Evolutionary conservation across 768 basidiomycete genomes (phyloP), one percentile per base, ranked within the genome.

Genomic region (Strobilomyces echinocephalus): DNA sequence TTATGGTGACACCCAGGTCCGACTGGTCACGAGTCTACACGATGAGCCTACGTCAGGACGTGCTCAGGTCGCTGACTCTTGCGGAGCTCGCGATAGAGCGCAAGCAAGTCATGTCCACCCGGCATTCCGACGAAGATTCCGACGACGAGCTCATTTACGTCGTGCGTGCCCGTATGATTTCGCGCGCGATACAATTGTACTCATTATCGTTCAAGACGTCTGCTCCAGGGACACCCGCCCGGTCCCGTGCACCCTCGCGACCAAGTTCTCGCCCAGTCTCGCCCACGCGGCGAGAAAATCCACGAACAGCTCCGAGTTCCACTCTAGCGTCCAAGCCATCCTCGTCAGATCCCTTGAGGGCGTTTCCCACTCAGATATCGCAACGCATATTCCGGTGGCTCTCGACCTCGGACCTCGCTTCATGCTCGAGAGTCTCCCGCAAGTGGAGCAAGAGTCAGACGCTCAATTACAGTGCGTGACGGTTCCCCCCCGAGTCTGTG

Each of bases 361-460:
- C 72, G 2, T 78, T 97, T 42, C 88, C 91, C 2, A 94, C 91
- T 8, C 87, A 92, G 59, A 63, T 94, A 18, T 85, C 85, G 1
- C 91, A 95, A 62, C 75, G 80, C 16, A 83, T 95, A 53, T 93
- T 95, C 63, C 68, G 78, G 1, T 69, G 71, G 48, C 73, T 97
- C 7, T 69, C 79, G 12, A 72, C 87, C 28, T 70, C 70, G 53
- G 84, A 91, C 51, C 79, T 95, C 36, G 85, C 88, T 5, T 77
- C 80, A 50, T 94, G 91, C 63, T 80, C 91, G 21, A 70, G 85
- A 33, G 91, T 95, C 5, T 91, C 82, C 44, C 85, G 80, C 69
- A 88, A 91, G 71, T 97, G 94, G 94, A 80, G 77, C 54, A 83
- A 83, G 66, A 93, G 90, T 58, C 91, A 94, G 72, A 89, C 92